These are phyloP conservation scores for Taiwanofungus camphoratus DNA, from an alignment of 1,284 basidiomycete genomes.

Conservation along the genomic window DNA sequence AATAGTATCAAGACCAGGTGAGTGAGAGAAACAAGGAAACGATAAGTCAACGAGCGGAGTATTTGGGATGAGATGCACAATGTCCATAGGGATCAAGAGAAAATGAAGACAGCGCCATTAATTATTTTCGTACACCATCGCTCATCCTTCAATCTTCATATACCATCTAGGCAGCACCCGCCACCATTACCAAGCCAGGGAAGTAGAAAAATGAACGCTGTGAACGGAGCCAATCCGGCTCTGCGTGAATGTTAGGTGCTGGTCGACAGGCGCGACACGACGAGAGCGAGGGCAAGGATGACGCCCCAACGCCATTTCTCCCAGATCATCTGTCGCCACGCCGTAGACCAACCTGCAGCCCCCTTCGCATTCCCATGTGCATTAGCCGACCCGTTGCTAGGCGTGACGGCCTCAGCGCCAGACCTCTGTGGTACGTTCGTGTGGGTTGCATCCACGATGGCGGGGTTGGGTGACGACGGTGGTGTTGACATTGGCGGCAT, in stretches of 20 bases:
- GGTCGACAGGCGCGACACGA: constrained; percentile 60
- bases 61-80: no score
- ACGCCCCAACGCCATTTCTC: constrained; percentile 82
- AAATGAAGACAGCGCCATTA: no score
- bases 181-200: no score
- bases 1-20: no score
- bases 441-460: constrained; percentile 10
- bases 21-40: no score
- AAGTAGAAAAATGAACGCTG: no score
- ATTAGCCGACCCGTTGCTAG: neutral
- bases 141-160: no score
- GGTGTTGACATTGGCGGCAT: neutral
- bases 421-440: constrained; percentile 6
- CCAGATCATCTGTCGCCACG: constrained; percentile 65
- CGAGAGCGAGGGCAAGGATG: constrained; percentile 65
- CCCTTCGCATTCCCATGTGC: constrained; percentile 11
- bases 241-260: constrained; percentile 14
- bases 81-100: no score
- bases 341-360: constrained; percentile 39
- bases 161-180: no score
- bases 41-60: no score
- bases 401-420: neutral
- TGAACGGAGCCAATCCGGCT: no score
- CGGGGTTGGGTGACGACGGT: constrained; percentile 1
- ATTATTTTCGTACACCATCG: no score